phyloP scores from a whole-genome alignment of 768 basidiomycete species.

The Collybiopsis confluens region DNA sequence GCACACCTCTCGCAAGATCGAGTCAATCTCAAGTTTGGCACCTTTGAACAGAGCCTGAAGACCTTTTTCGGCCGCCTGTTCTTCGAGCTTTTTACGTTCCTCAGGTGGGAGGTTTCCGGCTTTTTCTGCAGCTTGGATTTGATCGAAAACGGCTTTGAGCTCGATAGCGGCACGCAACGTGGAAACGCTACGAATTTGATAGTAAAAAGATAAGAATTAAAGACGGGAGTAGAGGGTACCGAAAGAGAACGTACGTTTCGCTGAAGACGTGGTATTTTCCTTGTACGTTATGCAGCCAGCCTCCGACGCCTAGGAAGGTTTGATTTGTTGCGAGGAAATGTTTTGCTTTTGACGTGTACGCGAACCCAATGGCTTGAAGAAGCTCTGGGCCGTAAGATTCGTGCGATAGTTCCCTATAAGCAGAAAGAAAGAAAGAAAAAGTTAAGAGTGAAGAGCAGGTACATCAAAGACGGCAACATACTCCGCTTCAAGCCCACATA shows the following conservation, averaged over 20 bases:
- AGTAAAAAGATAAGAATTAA: background rate
- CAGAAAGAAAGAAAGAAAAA: too few species aligned
- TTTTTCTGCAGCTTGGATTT: slow-evolving; percentile 86
- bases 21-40: slow-evolving; percentile 88
- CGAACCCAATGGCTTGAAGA: slow-evolving; percentile 81
- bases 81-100: slow-evolving; percentile 79
- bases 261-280: slow-evolving; percentile 92
- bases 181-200: slow-evolving; percentile 54
- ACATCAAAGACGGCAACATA: slow-evolving; percentile 41
- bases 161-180: slow-evolving; percentile 85
- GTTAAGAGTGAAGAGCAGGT: background rate
- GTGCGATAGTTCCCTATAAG: slow-evolving; percentile 65
- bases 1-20: slow-evolving; percentile 83
- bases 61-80: slow-evolving; percentile 91
- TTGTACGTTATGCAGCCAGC: slow-evolving; percentile 90
- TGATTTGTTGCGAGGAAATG: slow-evolving; percentile 74
- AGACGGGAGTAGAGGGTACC: background rate
- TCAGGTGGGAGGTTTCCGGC: slow-evolving; percentile 75
- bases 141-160: slow-evolving; percentile 86
- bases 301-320: slow-evolving; percentile 79
- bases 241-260: slow-evolving; percentile 68
- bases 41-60: slow-evolving; percentile 91
- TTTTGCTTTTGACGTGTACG: slow-evolving; percentile 78
- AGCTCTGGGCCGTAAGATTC: slow-evolving; percentile 89
- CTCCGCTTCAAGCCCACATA: slow-evolving; percentile 81